Conservation (phyloP, 805 yeast species). For the Debaryomyces prosopidis region DNA sequence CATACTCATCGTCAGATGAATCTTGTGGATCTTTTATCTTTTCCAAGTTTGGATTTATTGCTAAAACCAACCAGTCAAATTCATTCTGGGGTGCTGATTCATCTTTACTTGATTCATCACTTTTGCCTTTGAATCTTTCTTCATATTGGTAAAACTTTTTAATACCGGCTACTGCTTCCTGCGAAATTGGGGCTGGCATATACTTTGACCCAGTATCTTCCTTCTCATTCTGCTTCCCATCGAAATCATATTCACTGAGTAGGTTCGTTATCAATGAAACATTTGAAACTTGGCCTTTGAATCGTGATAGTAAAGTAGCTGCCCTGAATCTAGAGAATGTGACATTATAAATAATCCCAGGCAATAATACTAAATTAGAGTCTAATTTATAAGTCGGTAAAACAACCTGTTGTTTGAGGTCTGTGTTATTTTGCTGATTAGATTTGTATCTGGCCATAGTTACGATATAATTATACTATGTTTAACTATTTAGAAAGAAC, state of each 20-base stretch:
- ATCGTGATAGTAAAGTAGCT: slow-evolving; percentile 45
- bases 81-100: slow-evolving; percentile 13
- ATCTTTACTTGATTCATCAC: not conserved
- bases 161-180: slow-evolving; percentile 33
- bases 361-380: slow-evolving; percentile 51
- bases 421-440: not conserved
- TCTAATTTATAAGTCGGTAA: slow-evolving; percentile 44
- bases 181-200: slow-evolving; percentile 25
- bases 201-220: slow-evolving; percentile 10
- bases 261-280: slow-evolving; percentile 31
- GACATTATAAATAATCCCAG: slow-evolving; percentile 65
- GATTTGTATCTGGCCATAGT: slow-evolving; percentile 6
- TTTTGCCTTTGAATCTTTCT: slow-evolving; percentile 4
- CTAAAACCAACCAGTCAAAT: slow-evolving; percentile 39
- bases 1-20: not conserved
- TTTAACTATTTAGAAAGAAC: not conserved
- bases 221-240: slow-evolving; percentile 14
- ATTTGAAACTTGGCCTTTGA: slow-evolving; percentile 25
- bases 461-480: not conserved
- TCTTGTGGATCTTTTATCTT: slow-evolving; percentile 23
- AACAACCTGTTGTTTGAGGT: slow-evolving; percentile 20
- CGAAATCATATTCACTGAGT: slow-evolving; percentile 36
- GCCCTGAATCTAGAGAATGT: slow-evolving; percentile 50
- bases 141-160: slow-evolving; percentile 19
- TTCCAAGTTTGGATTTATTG: slow-evolving; percentile 32